A percentile compares a stretch with the other conserved stretches of the same genome.
phyloP scores from a whole-genome alignment of 225 moss, liverwort and hornwort species.

The Polytrichum commune region DNA sequence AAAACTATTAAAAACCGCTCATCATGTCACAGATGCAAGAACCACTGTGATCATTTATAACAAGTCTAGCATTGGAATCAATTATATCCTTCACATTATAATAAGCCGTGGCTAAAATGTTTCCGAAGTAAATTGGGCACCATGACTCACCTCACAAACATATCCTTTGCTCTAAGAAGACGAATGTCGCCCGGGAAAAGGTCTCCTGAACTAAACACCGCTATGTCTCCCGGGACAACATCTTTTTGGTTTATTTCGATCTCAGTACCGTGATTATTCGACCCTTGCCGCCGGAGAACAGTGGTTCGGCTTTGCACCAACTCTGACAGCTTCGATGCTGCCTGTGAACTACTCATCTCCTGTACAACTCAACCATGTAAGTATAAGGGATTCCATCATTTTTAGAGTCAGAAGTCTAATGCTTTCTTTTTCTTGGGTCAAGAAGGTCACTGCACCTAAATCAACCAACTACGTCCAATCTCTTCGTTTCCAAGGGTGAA shows the following conservation, averaged over 20 bases:
- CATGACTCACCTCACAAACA: conserved; percentile 13
- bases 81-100: background rate
- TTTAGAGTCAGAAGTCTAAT: too few relatives aligned
- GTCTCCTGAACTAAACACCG: conserved; percentile 13
- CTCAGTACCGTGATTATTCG: conserved; percentile 8
- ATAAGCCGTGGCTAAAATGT: too few relatives aligned
- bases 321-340: conserved; percentile 20
- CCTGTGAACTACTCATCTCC: conserved; percentile 22
- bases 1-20: background rate
- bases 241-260: conserved; percentile 22
- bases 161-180: conserved; percentile 13
- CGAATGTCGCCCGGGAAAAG: conserved; percentile 12
- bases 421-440: too few relatives aligned
- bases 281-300: background rate
- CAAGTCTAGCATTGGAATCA: background rate
- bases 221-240: conserved; percentile 16
- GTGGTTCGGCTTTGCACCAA: conserved; percentile 13
- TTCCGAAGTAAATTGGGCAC: background rate
- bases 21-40: background rate
- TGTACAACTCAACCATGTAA: background rate
- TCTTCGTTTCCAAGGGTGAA: too few relatives aligned
- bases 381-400: too few relatives aligned
- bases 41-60: background rate
- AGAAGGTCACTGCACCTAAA: too few relatives aligned
- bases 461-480: too few relatives aligned